Percentiles rank a stretch among this genome's conserved stretches.
phyloP scores from a whole-genome alignment of 495 filamentous ascomycete species.

The Cudoniella acicularis region DNA sequence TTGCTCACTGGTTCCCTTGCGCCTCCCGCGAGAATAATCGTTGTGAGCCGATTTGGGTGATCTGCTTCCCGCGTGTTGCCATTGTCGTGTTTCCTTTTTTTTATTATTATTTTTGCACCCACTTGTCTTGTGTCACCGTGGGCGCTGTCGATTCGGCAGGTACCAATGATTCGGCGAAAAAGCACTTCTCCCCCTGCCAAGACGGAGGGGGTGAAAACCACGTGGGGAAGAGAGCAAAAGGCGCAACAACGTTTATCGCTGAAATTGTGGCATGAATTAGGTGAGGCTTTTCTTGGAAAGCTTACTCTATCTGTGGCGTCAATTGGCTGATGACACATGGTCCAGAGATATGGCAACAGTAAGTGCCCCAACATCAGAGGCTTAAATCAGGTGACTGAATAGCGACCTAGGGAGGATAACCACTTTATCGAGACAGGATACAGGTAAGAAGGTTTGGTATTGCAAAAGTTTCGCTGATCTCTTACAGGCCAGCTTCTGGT shows the following conservation, averaged over 20 bases:
- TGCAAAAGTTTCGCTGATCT: not conserved
- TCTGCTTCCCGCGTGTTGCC: not conserved
- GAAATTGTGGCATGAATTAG: slow-evolving; percentile 4
- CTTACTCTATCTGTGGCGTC: not conserved
- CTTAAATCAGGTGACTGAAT: not conserved
- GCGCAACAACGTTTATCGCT: not conserved
- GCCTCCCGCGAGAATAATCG: not conserved
- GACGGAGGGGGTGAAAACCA: not conserved
- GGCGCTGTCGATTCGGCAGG: not conserved
- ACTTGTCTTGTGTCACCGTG: not conserved
- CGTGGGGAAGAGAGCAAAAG: not conserved
- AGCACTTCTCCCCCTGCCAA: slow-evolving; percentile 6
- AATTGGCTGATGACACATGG: not conserved
- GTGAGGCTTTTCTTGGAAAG: not conserved
- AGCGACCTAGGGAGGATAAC: slow-evolving; percentile 3
- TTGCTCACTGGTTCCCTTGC: not conserved
- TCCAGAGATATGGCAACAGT: slow-evolving; percentile 13
- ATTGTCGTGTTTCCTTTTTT: not conserved
- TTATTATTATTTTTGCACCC: not conserved
- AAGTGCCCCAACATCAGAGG: not conserved
- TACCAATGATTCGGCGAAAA: slow-evolving; percentile 8
- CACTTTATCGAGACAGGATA: slow-evolving; percentile 12
- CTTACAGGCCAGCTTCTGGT: slow-evolving; percentile 3
- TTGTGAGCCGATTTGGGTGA: not conserved
- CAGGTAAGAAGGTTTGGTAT: not conserved